Percentiles rank a stretch among this genome's conserved stretches.
Conservation (phyloP, 2,329 filamentous ascomycete species). For the Moelleriella libera region DNA sequence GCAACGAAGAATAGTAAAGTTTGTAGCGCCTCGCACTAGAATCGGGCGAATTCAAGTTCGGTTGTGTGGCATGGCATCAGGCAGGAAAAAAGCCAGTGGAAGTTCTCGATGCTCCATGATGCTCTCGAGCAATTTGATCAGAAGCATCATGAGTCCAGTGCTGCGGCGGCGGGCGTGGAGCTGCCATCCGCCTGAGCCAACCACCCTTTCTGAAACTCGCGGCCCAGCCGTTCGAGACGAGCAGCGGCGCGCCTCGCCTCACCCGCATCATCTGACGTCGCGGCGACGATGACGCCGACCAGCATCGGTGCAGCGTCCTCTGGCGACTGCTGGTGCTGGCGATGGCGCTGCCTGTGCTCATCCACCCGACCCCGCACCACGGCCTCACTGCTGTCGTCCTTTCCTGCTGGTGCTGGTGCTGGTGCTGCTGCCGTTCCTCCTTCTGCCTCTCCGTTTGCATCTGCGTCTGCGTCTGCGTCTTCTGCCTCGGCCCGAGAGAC, state of each 20-base stretch:
- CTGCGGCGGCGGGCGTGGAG: constrained; percentile 6
- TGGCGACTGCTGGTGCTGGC: constrained; percentile 2
- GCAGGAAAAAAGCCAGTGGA: no score
- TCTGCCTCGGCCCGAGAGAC: no score
- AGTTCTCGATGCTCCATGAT: no score
- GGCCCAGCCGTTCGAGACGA: constrained; percentile 37
- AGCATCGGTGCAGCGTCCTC: constrained; percentile 34
- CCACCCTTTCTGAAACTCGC: constrained; percentile 41
- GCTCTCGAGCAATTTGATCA: background rate
- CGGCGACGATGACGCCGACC: constrained; percentile 38
- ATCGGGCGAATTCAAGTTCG: no score
- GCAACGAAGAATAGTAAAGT: no score
- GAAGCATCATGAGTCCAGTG: background rate
- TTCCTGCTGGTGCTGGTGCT: background rate
- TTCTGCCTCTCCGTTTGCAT: background rate
- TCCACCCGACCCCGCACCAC: no score
- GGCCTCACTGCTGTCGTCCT: no score
- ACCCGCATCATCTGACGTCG: constrained; percentile 27
- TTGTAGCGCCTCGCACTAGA: no score
- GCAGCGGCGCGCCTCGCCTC: constrained; percentile 39
- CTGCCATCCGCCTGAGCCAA: constrained; percentile 14
- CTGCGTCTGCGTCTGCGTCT: no score
- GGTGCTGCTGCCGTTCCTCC: background rate
- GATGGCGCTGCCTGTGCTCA: no score
- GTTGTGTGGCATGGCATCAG: no score